A percentile compares a stretch with the other conserved stretches of the same genome.
Evolutionary conservation across 257 asterid species (phyloP).

Genomic region (Gardenia jasminoides): DNA sequence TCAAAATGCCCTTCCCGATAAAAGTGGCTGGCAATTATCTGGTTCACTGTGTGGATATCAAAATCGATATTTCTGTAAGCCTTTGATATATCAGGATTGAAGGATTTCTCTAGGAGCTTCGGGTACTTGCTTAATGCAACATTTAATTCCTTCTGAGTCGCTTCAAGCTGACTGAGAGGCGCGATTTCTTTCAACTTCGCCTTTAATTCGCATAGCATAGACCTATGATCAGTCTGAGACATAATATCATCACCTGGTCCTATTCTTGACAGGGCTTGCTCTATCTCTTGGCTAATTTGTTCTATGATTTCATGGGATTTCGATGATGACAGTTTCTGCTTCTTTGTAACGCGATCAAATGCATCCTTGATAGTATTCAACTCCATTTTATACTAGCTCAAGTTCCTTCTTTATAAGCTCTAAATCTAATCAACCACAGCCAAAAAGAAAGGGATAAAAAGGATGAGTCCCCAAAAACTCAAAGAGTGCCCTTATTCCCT

Average conservation of each 20-base stretch:
- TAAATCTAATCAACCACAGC: conserved; percentile 21
- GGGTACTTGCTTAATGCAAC: conserved; percentile 75
- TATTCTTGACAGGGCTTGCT: conserved; percentile 60
- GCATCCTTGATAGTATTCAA: conserved; percentile 78
- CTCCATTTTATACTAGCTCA: conserved; percentile 55
- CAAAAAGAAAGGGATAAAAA: conserved; percentile 25
- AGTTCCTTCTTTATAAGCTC: conserved; percentile 20
- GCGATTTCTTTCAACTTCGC: conserved; percentile 67
- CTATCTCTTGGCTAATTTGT: conserved; percentile 67
- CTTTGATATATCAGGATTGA: conserved; percentile 84
- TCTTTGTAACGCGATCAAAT: conserved; percentile 83
- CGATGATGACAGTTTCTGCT: conserved; percentile 72
- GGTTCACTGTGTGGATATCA: conserved; percentile 61
- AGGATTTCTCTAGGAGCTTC: conserved; percentile 72
- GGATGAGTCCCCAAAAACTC: conserved; percentile 5
- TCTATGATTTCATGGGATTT: conserved; percentile 76
- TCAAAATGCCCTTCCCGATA: conserved; percentile 81
- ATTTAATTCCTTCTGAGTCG: conserved; percentile 73
- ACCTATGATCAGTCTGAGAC: conserved; percentile 44
- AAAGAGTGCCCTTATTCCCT: neutral
- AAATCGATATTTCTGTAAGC: conserved; percentile 77
- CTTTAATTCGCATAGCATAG: conserved; percentile 57
- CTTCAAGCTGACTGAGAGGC: conserved; percentile 76
- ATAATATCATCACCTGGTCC: conserved; percentile 44
- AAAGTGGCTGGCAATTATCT: conserved; percentile 81